Conservation (phyloP, 805 yeast genomes). For the Saccharomycopsis guyanensis region DNA sequence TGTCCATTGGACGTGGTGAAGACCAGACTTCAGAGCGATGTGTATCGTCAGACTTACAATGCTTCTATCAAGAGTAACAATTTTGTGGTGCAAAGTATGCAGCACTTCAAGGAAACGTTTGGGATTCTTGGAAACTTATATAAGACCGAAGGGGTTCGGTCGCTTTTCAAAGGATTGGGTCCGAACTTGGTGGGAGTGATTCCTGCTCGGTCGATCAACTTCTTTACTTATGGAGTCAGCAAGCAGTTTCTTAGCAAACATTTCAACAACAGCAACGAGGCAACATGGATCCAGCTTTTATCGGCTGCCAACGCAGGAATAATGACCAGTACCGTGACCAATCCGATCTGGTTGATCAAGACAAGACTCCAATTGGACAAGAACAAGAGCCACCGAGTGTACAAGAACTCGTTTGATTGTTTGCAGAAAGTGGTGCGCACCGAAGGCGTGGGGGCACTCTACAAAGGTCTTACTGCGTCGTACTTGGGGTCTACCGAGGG, state of each 20-base stretch:
- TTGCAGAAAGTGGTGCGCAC: conserved; percentile 53
- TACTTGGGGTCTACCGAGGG: conserved; percentile 91
- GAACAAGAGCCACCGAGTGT: conserved; percentile 48
- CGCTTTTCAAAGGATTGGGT: conserved; percentile 90
- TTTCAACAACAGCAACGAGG: conserved; percentile 69
- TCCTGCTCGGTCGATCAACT: conserved; percentile 95
- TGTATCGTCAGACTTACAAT: conserved; percentile 51
- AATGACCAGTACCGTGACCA: conserved; percentile 91
- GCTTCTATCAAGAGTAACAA: conserved; percentile 27
- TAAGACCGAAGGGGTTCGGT: conserved; percentile 69
- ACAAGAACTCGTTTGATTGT: conserved; percentile 84
- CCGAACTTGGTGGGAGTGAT: conserved; percentile 96
- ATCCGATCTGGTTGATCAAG: conserved; percentile 96
- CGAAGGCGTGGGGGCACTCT: conserved; percentile 78
- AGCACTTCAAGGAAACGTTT: conserved; percentile 80
- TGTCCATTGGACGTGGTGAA: conserved; percentile 96
- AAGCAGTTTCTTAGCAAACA: conserved; percentile 63
- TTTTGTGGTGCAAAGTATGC: conserved; percentile 39
- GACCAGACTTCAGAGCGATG: conserved; percentile 89
- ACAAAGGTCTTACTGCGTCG: conserved; percentile 89
- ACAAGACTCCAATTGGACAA: conserved; percentile 91
- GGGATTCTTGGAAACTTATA: conserved; percentile 64
- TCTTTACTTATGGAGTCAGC: conserved; percentile 92
- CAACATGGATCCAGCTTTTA: conserved; percentile 74
- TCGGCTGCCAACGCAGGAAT: conserved; percentile 91